Evolutionary conservation across 176 grass and related monocot species (phyloP).

Genomic region (Cocos nucifera): DNA sequence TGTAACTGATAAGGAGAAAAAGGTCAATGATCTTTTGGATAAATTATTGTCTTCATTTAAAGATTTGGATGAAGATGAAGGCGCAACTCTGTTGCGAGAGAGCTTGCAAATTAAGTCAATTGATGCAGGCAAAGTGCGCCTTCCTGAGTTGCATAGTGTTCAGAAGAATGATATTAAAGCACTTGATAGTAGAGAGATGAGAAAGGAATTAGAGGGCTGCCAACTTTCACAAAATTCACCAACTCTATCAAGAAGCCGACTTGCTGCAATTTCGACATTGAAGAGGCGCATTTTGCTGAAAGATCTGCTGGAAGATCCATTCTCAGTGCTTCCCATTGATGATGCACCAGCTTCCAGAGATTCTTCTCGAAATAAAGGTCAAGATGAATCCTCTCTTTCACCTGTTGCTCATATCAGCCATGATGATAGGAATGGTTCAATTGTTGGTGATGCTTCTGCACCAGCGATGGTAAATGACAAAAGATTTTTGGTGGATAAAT

Average conservation of each 20-base stretch:
- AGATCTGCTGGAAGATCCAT: conserved; percentile 19
- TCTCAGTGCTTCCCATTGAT: conserved; percentile 14
- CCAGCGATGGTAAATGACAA: neutral
- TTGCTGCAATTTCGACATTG: conserved; percentile 28
- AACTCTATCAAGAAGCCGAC: conserved; percentile 10
- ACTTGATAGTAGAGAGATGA: neutral
- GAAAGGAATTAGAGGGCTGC: neutral
- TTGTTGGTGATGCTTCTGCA: conserved; percentile 10
- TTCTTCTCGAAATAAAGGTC: conserved; percentile 11
- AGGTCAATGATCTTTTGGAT: conserved; percentile 10
- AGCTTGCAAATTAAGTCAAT: conserved; percentile 31
- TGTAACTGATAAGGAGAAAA: conserved; percentile 15
- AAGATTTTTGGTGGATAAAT: conserved; percentile 9
- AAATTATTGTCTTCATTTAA: conserved; percentile 30
- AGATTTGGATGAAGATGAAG: conserved; percentile 32
- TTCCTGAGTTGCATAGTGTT: conserved; percentile 19
- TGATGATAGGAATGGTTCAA: conserved; percentile 11
- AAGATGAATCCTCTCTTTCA: neutral
- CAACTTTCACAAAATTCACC: conserved; percentile 25
- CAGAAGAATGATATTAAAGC: conserved; percentile 1
- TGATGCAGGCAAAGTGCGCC: conserved; percentile 25
- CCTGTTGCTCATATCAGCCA: neutral
- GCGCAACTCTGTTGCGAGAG: conserved; percentile 26
- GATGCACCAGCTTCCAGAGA: conserved; percentile 17
- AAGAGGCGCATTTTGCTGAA: conserved; percentile 18